These are phyloP conservation scores for Yamadazyma sp. DNA, from an alignment of 805 yeast species.

Conservation along the genomic window DNA sequence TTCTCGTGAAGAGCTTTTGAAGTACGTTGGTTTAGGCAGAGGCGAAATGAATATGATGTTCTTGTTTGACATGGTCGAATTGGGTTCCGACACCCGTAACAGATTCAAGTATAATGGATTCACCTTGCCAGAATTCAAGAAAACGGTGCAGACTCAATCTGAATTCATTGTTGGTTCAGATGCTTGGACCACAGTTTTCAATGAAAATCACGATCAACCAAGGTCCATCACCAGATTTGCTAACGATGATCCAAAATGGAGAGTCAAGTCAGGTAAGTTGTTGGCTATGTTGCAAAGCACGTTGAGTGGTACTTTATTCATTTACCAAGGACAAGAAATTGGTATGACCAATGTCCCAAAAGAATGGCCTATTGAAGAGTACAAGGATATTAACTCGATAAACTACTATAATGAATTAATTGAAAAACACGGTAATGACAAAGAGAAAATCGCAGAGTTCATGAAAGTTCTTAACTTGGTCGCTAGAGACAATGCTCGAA, in stretches of 20 bases:
- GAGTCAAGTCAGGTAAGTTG: constrained; percentile 46
- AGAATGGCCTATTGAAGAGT: constrained; percentile 49
- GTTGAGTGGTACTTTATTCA: constrained; percentile 53
- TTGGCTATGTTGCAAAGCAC: constrained; percentile 45
- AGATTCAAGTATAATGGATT: constrained; percentile 37
- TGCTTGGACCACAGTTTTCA: constrained; percentile 56
- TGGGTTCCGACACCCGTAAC: constrained; percentile 39
- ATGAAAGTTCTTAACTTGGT: constrained; percentile 35
- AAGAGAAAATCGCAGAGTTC: constrained; percentile 18
- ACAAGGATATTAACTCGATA: constrained; percentile 49
- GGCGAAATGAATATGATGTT: constrained; percentile 41
- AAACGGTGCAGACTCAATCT: constrained; percentile 34
- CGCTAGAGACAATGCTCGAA: constrained; percentile 55
- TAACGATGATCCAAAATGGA: constrained; percentile 28
- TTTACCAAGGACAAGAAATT: constrained; percentile 63
- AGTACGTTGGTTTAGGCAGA: constrained; percentile 41
- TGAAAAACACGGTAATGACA: constrained; percentile 20
- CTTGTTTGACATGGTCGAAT: constrained; percentile 34
- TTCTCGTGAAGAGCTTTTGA: constrained; percentile 39
- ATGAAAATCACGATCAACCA: constrained; percentile 65
- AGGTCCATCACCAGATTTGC: constrained; percentile 55
- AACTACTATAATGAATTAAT: constrained; percentile 40
- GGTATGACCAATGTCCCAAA: constrained; percentile 51
- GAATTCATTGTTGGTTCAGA: constrained; percentile 44
- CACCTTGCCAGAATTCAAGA: constrained; percentile 41